These are phyloP conservation scores for Paraglomus occultum DNA, from an alignment of 192 early-diverging fungal species.

Conservation along the genomic window DNA sequence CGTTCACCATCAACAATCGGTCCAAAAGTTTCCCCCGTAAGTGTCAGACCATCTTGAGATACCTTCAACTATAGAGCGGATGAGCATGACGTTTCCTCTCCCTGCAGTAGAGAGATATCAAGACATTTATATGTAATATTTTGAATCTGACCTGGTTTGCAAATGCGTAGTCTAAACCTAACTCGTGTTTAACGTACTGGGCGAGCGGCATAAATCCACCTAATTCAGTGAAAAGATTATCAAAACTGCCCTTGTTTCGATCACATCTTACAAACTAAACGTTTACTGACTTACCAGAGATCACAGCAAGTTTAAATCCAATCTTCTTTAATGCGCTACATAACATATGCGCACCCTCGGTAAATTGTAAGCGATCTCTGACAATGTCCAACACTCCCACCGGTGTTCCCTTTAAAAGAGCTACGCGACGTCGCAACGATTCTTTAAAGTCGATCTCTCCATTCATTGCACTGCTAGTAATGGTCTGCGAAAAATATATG, in stretches of 20 bases:
- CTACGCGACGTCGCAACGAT: conserved; percentile 83
- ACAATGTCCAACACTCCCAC: conserved; percentile 78
- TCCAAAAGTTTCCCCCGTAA: conserved; percentile 88
- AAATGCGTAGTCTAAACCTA: conserved; percentile 96
- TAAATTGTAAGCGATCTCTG: conserved; percentile 74
- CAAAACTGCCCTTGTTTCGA: too few relatives aligned
- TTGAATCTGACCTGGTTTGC: conserved; percentile 74
- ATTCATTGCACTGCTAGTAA: conserved; percentile 96
- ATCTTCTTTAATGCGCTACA: conserved; percentile 87
- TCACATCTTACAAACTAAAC: neutral
- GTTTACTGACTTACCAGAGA: conserved; percentile 60
- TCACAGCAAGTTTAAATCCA: conserved; percentile 94
- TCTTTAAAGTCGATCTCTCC: conserved; percentile 98
- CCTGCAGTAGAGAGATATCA: neutral
- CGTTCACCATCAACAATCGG: conserved; percentile 88
- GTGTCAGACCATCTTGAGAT: conserved; percentile 72
- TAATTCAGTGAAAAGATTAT: conserved; percentile 19
- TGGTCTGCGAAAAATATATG: conserved; percentile 53
- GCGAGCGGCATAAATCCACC: conserved; percentile 96
- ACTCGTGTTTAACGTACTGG: conserved; percentile 81
- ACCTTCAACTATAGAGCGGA: conserved; percentile 65
- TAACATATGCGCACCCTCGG: conserved; percentile 85
- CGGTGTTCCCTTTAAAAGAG: conserved; percentile 83
- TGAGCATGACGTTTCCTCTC: neutral
- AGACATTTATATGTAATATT: neutral